Percentiles rank a stretch among this genome's conserved stretches.
phyloP scores from a whole-genome alignment of 768 basidiomycete genomes.

The Rhodotorula babjevae region DNA sequence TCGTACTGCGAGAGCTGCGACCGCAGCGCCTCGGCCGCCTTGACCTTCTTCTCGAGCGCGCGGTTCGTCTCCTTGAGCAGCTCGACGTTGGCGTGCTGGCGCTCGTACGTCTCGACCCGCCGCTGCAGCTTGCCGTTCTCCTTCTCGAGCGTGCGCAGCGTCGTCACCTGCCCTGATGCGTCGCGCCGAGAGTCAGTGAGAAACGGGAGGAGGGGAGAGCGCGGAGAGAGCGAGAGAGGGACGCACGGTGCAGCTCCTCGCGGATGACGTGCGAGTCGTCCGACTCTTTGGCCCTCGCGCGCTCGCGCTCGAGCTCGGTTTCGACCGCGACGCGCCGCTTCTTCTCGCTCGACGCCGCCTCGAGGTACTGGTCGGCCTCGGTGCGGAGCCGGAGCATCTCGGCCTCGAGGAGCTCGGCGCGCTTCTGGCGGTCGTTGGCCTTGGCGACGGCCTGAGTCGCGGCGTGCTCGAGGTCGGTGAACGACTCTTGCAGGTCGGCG shows the following conservation, averaged over 20 bases:
- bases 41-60: slow-evolving; percentile 38
- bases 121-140: slow-evolving; percentile 38
- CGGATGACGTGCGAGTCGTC: slow-evolving; percentile 21
- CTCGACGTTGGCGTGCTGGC: slow-evolving; percentile 37
- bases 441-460: slow-evolving; percentile 14
- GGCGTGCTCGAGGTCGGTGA: slow-evolving; percentile 29
- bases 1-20: slow-evolving; percentile 20
- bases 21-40: slow-evolving; percentile 26
- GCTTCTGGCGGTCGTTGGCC: slow-evolving; percentile 14
- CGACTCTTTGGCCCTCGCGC: slow-evolving; percentile 7
- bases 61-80: slow-evolving; percentile 42
- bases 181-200: neutral
- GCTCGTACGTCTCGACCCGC: slow-evolving; percentile 38
- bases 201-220: rapidly evolving
- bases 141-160: slow-evolving; percentile 41
- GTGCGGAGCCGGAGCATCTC: slow-evolving; percentile 13
- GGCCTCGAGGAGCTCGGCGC: neutral
- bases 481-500: slow-evolving; percentile 14
- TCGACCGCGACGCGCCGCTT: slow-evolving; percentile 12
- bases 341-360: slow-evolving; percentile 12
- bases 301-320: slow-evolving; percentile 22
- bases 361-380: neutral
- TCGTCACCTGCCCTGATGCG: slow-evolving; percentile 36
- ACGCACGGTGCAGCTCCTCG: slow-evolving; percentile 35
- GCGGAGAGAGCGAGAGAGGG: neutral